Evolutionary conservation across 805 yeast species (phyloP), one percentile per base, ranked within the genome.

Genomic region (Saturnispora serradocipensis): DNA sequence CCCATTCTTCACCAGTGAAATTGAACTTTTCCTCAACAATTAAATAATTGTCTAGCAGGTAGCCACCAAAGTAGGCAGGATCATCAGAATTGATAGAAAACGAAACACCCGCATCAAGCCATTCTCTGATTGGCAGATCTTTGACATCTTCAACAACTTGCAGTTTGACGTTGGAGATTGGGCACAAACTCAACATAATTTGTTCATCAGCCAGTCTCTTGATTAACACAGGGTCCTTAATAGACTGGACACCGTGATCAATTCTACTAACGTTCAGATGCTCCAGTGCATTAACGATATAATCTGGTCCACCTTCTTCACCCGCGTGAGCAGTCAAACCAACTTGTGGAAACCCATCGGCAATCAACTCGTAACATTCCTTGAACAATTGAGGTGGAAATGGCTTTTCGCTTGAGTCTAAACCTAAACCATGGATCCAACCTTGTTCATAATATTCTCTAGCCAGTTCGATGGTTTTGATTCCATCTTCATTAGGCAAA

Each of bases 31-130:
- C 72, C 55, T 85, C 86, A 28, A 85, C 86, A 36, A 76, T 77
- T 30, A 76, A 62, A 65, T 86, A 86, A 67, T 86, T 86, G 62
- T 86, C 91, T 57, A 86, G 69, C 57, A 86, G 80, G 67, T 85
- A 86, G n/a, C 88, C 91, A 46, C 91, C 91, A 62, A 86, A 86
- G 64, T 86, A 86, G 3, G 93, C 86, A 39, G 89, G 89, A 62
- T 83, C 89, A 62, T 83, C 88, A 3, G 86, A 80, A 66, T 87
- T 87, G 64, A 86, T 72, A 43, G 88, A 81, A 65, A 87, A 83
- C 27, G 88, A 83, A 22, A 86, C 84, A 55, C 76, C 73, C 30
- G 72, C 70, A 8, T 82, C 86, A 47, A 87, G 65, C 58, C 84
- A 78, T 58, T 72, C 67, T 47, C 72, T 71, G 55, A 86, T 72